Base-by-base conservation (phyloP, 352 stramenopile genomes). In the Aphanomyces euteiches region DNA sequence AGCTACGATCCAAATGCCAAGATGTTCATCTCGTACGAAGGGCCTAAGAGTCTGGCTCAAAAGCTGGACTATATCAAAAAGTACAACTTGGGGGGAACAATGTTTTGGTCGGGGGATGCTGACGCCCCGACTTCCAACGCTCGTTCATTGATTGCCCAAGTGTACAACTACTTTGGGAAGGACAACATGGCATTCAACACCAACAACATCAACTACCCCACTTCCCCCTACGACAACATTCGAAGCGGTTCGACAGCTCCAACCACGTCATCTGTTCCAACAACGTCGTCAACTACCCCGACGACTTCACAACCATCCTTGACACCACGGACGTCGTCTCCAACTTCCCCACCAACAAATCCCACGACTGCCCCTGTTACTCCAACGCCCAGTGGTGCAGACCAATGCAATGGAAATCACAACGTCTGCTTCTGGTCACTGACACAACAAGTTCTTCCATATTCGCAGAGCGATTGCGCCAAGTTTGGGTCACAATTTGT, bases 11-110 rank as follows among this genome's bases (percentile, higher is more conserved):
- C 58, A 13, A 43, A 66, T n/a, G 13, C 28, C 38, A 13, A 43
- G 13, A 47, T 28, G 21, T 66, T 66, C 19, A 43, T 41, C n/a
- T 66, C 58, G n/a, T 66, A 66, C 38, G 58, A 66, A 10, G 48
- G 38, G 12, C 58, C 58, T 7, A 12, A 12, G 34, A 57, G 36
- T 10, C 8, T 66, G 13, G 58, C 34, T n/a, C n/a, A n/a, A 5
- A 66, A 66, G 38, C 58, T 66, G 15, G 58, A 39, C 2, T 66
- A 66, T 41, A 66, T 66, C 15, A 39, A 66, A 47, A 47, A 66
- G 39, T 43, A 66, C 58, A 66, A 66, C 15, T 21, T 66, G 8
- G 58, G 58, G n/a, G 63, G 63, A 38, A 15, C 47, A 5, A 66
- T 66, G 58, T 66, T 66, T 43, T 66, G 58, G 58, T 13, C 58